Percentiles rank a stretch among this genome's conserved stretches.
Conservation (phyloP, 257 asterid genomes). For the Fraxinus americana region DNA sequence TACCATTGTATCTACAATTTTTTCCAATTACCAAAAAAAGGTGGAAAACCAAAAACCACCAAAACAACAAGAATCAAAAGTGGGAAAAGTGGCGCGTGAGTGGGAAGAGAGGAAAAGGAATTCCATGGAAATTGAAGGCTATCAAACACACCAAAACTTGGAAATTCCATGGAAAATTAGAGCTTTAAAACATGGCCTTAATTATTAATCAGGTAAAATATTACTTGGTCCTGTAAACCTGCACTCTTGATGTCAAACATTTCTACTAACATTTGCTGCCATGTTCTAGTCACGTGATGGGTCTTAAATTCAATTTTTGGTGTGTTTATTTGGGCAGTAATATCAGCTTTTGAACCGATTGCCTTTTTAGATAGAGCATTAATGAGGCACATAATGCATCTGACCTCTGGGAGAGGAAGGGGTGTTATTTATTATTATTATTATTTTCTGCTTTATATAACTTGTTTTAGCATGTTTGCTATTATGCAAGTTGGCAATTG, state of each 20-base stretch:
- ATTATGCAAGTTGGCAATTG: not conserved
- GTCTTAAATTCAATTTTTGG: not conserved
- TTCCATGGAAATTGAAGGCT: too few species aligned
- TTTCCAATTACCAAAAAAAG: too few species aligned
- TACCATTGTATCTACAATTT: too few species aligned
- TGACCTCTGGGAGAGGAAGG: not conserved
- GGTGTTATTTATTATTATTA: too few species aligned
- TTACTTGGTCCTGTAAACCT: not conserved
- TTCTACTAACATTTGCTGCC: not conserved
- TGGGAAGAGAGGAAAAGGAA: too few species aligned
- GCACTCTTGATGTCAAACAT: slow-evolving; percentile 7
- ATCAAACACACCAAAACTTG: too few species aligned
- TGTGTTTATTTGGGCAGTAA: not conserved
- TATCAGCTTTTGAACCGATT: slow-evolving; percentile 8
- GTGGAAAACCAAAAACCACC: too few species aligned
- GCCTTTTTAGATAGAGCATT: slow-evolving; percentile 6
- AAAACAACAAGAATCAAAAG: too few species aligned
- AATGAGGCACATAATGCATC: not conserved
- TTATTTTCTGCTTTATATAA: not conserved
- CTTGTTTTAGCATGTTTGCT: slow-evolving; percentile 1
- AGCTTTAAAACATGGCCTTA: too few species aligned
- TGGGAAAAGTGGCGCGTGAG: too few species aligned
- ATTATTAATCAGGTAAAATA: not conserved
- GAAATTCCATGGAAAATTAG: too few species aligned
- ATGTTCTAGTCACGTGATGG: slow-evolving; percentile 3